phyloP scores from a whole-genome alignment of 2,329 filamentous ascomycete genomes.

The Huntiella abstrusa region DNA sequence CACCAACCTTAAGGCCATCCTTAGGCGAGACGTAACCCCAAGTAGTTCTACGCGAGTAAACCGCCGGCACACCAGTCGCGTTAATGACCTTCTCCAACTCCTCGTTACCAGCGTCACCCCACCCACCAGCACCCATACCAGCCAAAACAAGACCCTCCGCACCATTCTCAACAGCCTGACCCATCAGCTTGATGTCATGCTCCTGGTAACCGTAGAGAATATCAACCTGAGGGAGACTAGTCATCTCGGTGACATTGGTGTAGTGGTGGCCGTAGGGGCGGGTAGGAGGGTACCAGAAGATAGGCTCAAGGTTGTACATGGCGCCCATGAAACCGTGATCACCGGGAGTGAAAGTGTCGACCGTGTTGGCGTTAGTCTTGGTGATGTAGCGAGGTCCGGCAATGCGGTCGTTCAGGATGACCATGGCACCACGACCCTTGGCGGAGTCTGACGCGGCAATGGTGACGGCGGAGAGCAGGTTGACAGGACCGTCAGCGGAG shows the following conservation, averaged over 20 bases:
- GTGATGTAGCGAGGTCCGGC: conserved; percentile 36
- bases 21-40: conserved; percentile 30
- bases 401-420: conserved; percentile 44
- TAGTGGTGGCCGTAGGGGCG: conserved; percentile 27
- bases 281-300: conserved; percentile 38
- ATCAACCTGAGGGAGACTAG: conserved; percentile 31
- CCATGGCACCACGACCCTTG: conserved; percentile 34
- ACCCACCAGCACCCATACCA: conserved; percentile 34
- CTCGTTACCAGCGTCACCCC: conserved; percentile 25
- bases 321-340: conserved; percentile 39
- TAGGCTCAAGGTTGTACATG: conserved; percentile 37
- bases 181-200: conserved; percentile 28
- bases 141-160: conserved; percentile 36
- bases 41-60: conserved; percentile 31
- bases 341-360: conserved; percentile 41
- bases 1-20: conserved; percentile 23
- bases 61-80: conserved; percentile 27
- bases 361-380: conserved; percentile 42
- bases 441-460: conserved; percentile 30
- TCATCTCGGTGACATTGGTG: conserved; percentile 20
- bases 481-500: conserved; percentile 43
- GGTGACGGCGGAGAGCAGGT: conserved; percentile 40
- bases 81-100: conserved; percentile 20
- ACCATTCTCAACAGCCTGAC: conserved; percentile 28
- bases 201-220: conserved; percentile 37